Base-by-base conservation (phyloP, 306 rosid species). In the Aeschynomene evenia region DNA sequence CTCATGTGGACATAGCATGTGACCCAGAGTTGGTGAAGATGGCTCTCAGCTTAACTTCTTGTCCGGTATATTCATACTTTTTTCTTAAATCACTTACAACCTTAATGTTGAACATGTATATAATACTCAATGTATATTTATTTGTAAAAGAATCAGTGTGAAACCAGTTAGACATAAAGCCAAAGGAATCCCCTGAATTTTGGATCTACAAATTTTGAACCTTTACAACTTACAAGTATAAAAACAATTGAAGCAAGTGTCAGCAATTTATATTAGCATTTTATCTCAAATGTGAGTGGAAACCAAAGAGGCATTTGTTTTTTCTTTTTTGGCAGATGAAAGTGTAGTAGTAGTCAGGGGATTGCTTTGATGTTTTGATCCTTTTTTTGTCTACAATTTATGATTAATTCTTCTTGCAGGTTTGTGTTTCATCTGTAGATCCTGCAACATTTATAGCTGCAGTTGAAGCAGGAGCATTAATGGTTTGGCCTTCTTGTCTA, bases 1-100 rank as follows among this genome's bases (percentile, higher is more conserved):
- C 97, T 79, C 98, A 90, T 40, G 97, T 93, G 73, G 98, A 93
- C 79, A 93, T 90, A 83, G 97, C 98, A 49, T 90, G 97, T 73
- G 97, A 93, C 65, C 91, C 97, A 0, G 96, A 86, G 79, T 77
- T 93, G 83, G 98, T 93, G 84, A 88, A 85, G 79, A 90, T 93
- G 66, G 97, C 96, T 23, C 75, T 84, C 51, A 80, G 85, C 70
- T 83, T 93, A 85, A 93, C 97, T 80, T 82, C 91, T 82, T 83
- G 86, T 85, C 97, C 96, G 75, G 97, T 88, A 88, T 51, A 49
- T 24, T 71, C 63, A 10, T 21, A 23, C 28, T 63, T 58, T 63
- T 58, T 19, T 75, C 70, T 42, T 0, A 14, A 13, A 31, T 61
- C 61, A 42, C 29, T 21, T 22, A 31, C 49, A n/a, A 33, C 36